Conservation (phyloP, 441 rosid species). For the Pelargonium citronellum region DNA sequence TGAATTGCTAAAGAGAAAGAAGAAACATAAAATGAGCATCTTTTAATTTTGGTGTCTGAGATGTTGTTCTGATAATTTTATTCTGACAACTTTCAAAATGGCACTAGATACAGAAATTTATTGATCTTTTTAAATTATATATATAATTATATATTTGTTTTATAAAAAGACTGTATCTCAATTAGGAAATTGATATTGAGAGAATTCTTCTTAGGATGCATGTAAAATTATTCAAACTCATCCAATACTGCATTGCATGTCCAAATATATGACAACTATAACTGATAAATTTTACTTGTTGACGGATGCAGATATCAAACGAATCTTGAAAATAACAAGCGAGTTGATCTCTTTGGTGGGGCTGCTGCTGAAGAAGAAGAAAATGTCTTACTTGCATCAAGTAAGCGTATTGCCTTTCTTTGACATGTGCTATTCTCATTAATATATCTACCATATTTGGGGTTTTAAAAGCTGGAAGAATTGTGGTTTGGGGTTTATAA, state of each 20-base stretch:
- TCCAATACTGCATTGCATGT: neutral
- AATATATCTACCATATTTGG: neutral
- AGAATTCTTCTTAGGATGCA: neutral
- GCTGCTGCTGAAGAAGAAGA: constrained; percentile 64
- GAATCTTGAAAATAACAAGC: constrained; percentile 72
- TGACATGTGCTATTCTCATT: constrained; percentile 2
- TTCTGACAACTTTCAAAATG: neutral
- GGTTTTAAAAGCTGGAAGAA: neutral
- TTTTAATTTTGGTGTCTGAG: neutral
- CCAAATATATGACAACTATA: neutral
- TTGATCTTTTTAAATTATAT: neutral
- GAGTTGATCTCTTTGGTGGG: constrained; percentile 80
- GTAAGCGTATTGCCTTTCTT: constrained; percentile 38
- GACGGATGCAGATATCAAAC: constrained; percentile 47
- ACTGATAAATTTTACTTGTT: neutral
- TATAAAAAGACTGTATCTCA: neutral
- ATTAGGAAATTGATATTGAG: neutral
- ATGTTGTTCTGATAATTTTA: neutral
- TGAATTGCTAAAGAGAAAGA: neutral
- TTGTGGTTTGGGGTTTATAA: neutral
- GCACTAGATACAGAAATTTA: neutral
- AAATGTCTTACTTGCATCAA: constrained; percentile 75
- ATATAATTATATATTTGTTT: neutral
- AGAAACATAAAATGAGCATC: neutral
- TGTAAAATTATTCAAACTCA: neutral